Percentiles rank a stretch among this genome's conserved stretches.
Conservation (phyloP, 345 rosid genomes). For the Litchi chinensis region DNA sequence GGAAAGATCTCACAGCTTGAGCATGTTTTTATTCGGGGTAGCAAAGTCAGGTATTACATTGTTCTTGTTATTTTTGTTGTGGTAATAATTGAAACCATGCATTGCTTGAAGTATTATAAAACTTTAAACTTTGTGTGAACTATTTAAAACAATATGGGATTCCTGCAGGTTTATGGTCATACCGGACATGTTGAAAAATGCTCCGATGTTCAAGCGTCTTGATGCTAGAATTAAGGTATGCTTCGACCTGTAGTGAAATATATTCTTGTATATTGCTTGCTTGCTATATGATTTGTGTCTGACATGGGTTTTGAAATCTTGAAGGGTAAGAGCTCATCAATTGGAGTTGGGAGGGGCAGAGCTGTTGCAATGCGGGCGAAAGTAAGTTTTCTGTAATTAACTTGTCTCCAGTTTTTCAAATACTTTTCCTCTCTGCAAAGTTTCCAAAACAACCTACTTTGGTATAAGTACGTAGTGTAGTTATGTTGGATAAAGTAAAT, state of each 20-base stretch:
- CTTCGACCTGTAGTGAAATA: slow-evolving; percentile 9
- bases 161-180: slow-evolving; percentile 91
- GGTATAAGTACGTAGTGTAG: no score
- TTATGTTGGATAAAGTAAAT: background rate
- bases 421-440: background rate
- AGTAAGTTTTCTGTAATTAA: slow-evolving; percentile 46
- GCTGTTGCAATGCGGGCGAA: slow-evolving; percentile 88
- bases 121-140: background rate
- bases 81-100: background rate
- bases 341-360: slow-evolving; percentile 94
- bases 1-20: slow-evolving; percentile 97
- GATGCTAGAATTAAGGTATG: slow-evolving; percentile 83
- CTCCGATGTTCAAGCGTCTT: slow-evolving; percentile 95
- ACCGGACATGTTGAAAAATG: slow-evolving; percentile 98
- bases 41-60: slow-evolving; percentile 86
- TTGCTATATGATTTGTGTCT: slow-evolving; percentile 2
- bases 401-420: background rate
- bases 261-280: background rate
- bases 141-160: slow-evolving; percentile 11
- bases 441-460: background rate
- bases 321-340: slow-evolving; percentile 87
- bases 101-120: background rate
- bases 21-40: slow-evolving; percentile 95
- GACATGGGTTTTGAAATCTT: slow-evolving; percentile 25
- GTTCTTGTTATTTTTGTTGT: background rate